Base-by-base conservation (phyloP, 2,329 filamentous ascomycete species). In the Aspergillus hortae region DNA sequence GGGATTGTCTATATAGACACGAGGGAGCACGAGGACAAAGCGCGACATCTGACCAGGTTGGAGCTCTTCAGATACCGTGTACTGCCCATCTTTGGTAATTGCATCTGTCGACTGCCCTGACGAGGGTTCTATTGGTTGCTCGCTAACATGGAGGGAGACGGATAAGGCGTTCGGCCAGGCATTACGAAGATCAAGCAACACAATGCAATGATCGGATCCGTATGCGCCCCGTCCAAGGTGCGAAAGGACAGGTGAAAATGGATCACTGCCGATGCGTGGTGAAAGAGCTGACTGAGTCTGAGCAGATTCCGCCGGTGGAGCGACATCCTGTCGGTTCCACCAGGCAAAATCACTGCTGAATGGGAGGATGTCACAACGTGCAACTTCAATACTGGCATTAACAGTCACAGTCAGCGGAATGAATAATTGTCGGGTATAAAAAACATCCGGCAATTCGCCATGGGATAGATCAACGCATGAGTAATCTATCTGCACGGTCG, bases 341-440 rank as follows among this genome's bases (percentile, higher is more conserved):
- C 88, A 90, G 1, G 87, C 86, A 48, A 94, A 83, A 45, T 82
- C 77, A 10, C 83, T 81, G 44, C 84, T 83, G 10, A 95, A 80
- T 1, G 90, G 86, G 32, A 94, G 71, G 15, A 95, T 79, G 63
- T 96, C 92, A 58, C 92, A 85, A 35, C 90, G 82, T 32, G 86
- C 80, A 9, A 96, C 77, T 64, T 96, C 90, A 23, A 96, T 80
- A 63, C 90, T 94, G 3, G 91, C 89, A 65, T 96, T 96, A 44
- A 97, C 92, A 4, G 92, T 96, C 14, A 96, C 83, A 0, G 87
- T 89, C 52, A 97, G 76, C 12, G 90, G 88, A 25, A 95, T 77
- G 15, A 86, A 86, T 14, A 95, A 80, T 65, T 94, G 89, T 36
- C 92, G 82, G 0, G 92, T 96, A 65, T 91, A 90, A 64, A 96